phyloP scores from a whole-genome alignment of 768 basidiomycete species.

The Neoboletus brunneissimus region DNA sequence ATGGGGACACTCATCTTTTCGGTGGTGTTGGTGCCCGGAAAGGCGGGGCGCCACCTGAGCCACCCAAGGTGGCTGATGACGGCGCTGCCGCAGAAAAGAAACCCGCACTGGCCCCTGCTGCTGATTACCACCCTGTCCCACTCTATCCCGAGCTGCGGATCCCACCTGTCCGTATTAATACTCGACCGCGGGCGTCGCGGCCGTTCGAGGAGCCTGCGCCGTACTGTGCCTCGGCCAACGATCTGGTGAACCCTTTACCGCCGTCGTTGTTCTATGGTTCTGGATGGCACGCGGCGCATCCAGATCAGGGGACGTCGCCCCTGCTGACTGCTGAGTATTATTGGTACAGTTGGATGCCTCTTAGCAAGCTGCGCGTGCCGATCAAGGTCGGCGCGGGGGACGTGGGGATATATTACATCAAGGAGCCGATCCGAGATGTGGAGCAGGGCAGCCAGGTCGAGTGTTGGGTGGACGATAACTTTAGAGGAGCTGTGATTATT shows the following conservation, averaged over 20 bases:
- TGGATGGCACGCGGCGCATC: conserved; percentile 85
- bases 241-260: conserved; percentile 96
- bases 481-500: conserved; percentile 68
- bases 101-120: conserved; percentile 7
- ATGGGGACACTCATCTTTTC: conserved; percentile 57
- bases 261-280: conserved; percentile 89
- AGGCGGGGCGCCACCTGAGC: conserved; percentile 58
- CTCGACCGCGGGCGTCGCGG: conserved; percentile 49
- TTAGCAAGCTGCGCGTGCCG: conserved; percentile 78
- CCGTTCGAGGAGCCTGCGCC: conserved; percentile 86
- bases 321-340: conserved; percentile 74
- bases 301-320: conserved; percentile 43
- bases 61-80: conserved; percentile 32
- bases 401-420: conserved; percentile 86
- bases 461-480: conserved; percentile 99
- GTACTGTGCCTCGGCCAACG: conserved; percentile 94
- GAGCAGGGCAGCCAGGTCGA: conserved; percentile 70
- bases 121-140: conserved; percentile 17
- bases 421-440: conserved; percentile 58
- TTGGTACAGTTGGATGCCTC: conserved; percentile 88
- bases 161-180: conserved; percentile 70
- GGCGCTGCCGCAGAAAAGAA: conserved; percentile 32
- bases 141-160: conserved; percentile 42
- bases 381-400: conserved; percentile 86
- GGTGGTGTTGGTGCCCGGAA: conserved; percentile 84